Percentiles rank a stretch among this genome's conserved stretches.
These are phyloP conservation scores for Ogataea allantospora DNA, from an alignment of 805 yeast species.

Conservation along the genomic window DNA sequence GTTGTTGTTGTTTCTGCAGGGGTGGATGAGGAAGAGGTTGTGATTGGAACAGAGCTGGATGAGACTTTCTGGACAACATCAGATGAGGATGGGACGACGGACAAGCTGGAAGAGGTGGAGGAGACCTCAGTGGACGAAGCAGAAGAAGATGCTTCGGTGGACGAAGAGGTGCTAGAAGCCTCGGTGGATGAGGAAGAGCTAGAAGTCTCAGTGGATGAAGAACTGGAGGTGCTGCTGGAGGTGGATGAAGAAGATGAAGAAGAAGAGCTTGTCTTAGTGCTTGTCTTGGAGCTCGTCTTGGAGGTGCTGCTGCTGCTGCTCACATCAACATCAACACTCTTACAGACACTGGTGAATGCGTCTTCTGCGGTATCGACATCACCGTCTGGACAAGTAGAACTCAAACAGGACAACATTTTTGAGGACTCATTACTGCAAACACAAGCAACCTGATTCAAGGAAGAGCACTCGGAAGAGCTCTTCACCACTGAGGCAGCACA, in stretches of 20 bases:
- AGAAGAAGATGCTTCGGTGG: conserved; percentile 17
- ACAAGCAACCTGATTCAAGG: conserved; percentile 65
- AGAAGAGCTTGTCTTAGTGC: too few relatives aligned
- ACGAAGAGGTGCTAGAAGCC: not conserved
- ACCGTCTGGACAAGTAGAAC: conserved; percentile 65
- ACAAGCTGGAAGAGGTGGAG: conserved; percentile 24
- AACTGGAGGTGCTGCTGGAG: too few relatives aligned
- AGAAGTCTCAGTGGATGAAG: conserved; percentile 28
- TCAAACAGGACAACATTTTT: conserved; percentile 61
- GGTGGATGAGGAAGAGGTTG: conserved; percentile 19
- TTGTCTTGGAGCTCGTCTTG: conserved; percentile 32
- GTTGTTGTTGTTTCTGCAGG: conserved; percentile 20
- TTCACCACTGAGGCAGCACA: conserved; percentile 75
- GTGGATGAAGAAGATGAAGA: too few relatives aligned
- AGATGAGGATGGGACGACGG: conserved; percentile 25
- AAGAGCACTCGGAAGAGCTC: conserved; percentile 49
- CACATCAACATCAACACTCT: conserved; percentile 41
- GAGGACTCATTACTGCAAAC: conserved; percentile 58
- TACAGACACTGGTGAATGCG: conserved; percentile 56
- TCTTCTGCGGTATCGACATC: conserved; percentile 55
- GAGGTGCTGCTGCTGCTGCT: conserved; percentile 20
- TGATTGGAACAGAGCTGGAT: too few relatives aligned
- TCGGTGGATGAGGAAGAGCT: conserved; percentile 29
- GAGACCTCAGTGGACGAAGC: conserved; percentile 21
- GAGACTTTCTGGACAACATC: too few relatives aligned